Base-by-base conservation (phyloP, 805 yeast genomes). In the Lachancea sp. region DNA sequence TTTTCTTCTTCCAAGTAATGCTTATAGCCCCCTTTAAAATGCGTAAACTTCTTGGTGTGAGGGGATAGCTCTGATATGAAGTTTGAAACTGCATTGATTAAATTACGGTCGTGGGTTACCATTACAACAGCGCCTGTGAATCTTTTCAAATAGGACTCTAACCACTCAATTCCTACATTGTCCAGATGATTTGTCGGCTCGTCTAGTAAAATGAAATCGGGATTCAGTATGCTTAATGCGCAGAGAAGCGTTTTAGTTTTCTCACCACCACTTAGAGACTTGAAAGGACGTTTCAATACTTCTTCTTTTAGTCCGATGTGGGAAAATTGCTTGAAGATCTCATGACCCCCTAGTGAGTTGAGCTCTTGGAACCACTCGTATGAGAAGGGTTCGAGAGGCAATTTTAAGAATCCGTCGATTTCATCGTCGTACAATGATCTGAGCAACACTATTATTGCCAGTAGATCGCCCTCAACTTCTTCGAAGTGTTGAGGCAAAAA, bases 101-200 rank as follows among this genome's bases (percentile, higher is more conserved):
- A 35, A 44, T 43, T 38, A 30, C 52, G 46, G 38, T 49, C 52
- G 40, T 49, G 52, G 34, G 50, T 44, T 10, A 49, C 50, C 20
- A 47, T 49, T 11, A 49, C 37, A 33, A 44, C 41, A 12, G 31
- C 31, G 15, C 31, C 31, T 11, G 13, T 11, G 13, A 29, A 29
- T 44, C 38, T 43, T 34, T 47, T 43, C 48, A 49, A 38, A 30
- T 42, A 47, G n/a, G 42, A 32, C 41, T 49, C 52, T 37, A 49
- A 41, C 52, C 52, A 49, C 44, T 40, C 46, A 31, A 49, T 44
- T 29, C 52, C 52, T 30, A 29, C 44, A 22, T 33, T 42, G 47
- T 49, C 52, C 30, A 49, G 41, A 41, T 49, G 52, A 31, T 49
- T 49, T 18, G 52, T 49, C 25, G 52, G 52, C 35, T 49, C 52